phyloP scores from a whole-genome alignment of 2,329 filamentous ascomycete genomes.

The Fusarium domesticum region DNA sequence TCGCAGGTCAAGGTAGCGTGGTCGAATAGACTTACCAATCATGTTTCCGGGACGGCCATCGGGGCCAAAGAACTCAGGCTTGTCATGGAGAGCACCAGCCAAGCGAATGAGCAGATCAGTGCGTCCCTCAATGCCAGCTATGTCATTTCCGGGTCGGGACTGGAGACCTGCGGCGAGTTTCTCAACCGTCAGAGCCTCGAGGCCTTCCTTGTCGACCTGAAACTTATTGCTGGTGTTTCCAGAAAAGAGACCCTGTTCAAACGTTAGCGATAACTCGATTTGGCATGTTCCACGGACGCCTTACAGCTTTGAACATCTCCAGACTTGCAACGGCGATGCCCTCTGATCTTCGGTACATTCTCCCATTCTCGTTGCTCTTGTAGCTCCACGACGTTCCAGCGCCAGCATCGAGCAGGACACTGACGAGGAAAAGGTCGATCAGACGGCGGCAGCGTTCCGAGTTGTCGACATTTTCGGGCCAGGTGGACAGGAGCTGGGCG shows the following conservation, averaged over 20 bases:
- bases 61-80: slow-evolving; percentile 78
- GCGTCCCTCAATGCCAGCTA: slow-evolving; percentile 82
- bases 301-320: slow-evolving; percentile 86
- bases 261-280: slow-evolving; percentile 17
- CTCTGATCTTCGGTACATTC: slow-evolving; percentile 79
- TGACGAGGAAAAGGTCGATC: slow-evolving; percentile 75
- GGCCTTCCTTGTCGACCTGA: slow-evolving; percentile 82
- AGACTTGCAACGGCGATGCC: slow-evolving; percentile 73
- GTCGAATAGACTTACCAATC: slow-evolving; percentile 61
- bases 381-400: slow-evolving; percentile 90
- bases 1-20: background rate
- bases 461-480: slow-evolving; percentile 65
- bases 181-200: slow-evolving; percentile 71
- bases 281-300: slow-evolving; percentile 17
- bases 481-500: slow-evolving; percentile 66
- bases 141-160: slow-evolving; percentile 73
- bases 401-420: slow-evolving; percentile 81
- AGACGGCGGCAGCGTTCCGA: slow-evolving; percentile 72
- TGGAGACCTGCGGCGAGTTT: slow-evolving; percentile 79
- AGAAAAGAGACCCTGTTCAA: slow-evolving; percentile 70
- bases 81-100: slow-evolving; percentile 68
- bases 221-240: slow-evolving; percentile 76
- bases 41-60: slow-evolving; percentile 89
- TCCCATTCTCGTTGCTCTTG: slow-evolving; percentile 84
- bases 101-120: slow-evolving; percentile 75